These are phyloP conservation scores for Torulaspora microellipsoides DNA, from an alignment of 805 yeast species.

Conservation along the genomic window DNA sequence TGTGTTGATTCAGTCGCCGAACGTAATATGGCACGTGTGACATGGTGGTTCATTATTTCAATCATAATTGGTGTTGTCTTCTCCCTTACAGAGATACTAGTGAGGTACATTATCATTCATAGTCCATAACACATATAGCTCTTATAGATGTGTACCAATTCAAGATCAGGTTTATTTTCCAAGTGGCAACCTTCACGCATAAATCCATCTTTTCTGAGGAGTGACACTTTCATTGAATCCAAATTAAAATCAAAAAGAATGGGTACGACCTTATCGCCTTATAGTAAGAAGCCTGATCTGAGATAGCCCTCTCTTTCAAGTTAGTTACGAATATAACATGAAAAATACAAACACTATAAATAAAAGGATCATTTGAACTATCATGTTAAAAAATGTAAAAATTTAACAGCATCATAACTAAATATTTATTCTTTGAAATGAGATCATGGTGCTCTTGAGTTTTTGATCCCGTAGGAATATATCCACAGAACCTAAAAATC, in stretches of 20 bases:
- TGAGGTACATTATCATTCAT: slow-evolving; percentile 49
- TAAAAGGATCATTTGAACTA: too few relatives aligned
- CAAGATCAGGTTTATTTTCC: too few relatives aligned
- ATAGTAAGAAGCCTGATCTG: slow-evolving; percentile 61
- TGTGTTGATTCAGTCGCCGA: slow-evolving; percentile 94
- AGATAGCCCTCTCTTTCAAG: slow-evolving; percentile 96
- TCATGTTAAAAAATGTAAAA: too few relatives aligned
- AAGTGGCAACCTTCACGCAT: too few relatives aligned
- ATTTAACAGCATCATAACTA: too few relatives aligned
- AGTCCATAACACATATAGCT: slow-evolving; percentile 9
- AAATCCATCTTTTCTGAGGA: too few relatives aligned
- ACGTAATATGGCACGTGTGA: slow-evolving; percentile 83
- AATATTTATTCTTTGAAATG: too few relatives aligned
- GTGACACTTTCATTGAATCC: slow-evolving; percentile 39
- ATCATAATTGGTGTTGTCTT: slow-evolving; percentile 76
- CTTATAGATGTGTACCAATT: too few relatives aligned
- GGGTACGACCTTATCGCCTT: slow-evolving; percentile 59
- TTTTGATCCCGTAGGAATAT: too few relatives aligned
- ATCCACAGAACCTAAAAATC: too few relatives aligned
- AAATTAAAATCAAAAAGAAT: slow-evolving; percentile 94
- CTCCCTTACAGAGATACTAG: slow-evolving; percentile 63
- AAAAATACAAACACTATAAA: too few relatives aligned
- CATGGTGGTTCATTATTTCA: slow-evolving; percentile 82
- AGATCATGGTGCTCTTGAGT: too few relatives aligned
- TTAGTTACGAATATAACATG: slow-evolving; percentile 46